phyloP scores from a whole-genome alignment of 805 yeast genomes.

The Cyberlindnera maritima region DNA sequence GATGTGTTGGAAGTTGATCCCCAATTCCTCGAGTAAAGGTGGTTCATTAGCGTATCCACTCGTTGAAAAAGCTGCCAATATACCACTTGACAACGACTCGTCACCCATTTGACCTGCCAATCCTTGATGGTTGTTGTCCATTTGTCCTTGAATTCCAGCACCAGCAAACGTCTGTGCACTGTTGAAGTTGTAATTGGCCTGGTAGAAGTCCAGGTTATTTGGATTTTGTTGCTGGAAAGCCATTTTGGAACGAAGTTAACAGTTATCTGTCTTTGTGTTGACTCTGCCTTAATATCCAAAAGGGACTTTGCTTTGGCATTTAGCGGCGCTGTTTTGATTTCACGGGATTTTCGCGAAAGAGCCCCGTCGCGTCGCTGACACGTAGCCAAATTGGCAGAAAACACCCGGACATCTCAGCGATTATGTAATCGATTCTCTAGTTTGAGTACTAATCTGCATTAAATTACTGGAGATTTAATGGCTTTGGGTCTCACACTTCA shows the following conservation, averaged over 20 bases:
- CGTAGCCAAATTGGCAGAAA: no score
- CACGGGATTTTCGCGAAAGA: no score
- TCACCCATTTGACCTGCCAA: constrained; percentile 27
- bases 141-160: constrained; percentile 31
- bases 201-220: constrained; percentile 30
- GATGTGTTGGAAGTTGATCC: constrained; percentile 88
- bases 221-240: constrained; percentile 11
- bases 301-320: no score
- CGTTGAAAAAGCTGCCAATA: constrained; percentile 89
- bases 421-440: no score
- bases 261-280: no score
- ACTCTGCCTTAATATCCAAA: no score
- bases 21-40: constrained; percentile 86
- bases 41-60: constrained; percentile 95
- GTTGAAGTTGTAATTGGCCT: constrained; percentile 25
- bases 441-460: no score
- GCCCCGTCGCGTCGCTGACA: no score
- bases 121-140: constrained; percentile 6
- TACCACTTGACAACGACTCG: constrained; percentile 62
- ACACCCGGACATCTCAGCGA: no score
- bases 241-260: constrained; percentile 2
- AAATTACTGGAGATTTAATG: no score
- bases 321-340: neutral
- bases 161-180: constrained; percentile 3
- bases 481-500: no score